A percentile compares a stretch with the other conserved stretches of the same genome.
Evolutionary conservation across 2,329 filamentous ascomycete species (phyloP).

Genomic region (Aspergillus brunneoviolaceus): DNA sequence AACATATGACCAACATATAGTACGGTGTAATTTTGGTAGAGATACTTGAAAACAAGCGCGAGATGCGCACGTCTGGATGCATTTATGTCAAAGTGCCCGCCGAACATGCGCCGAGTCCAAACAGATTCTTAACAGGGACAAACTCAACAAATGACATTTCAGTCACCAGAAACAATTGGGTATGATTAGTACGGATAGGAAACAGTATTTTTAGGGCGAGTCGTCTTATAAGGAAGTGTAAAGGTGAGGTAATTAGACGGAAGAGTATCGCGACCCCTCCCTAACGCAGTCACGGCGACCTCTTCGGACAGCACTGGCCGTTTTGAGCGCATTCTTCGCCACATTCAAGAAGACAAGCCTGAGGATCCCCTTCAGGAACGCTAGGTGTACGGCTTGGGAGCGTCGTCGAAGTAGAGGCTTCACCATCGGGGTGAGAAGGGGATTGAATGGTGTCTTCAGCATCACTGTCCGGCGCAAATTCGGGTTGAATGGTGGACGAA

Average conservation of each 20-base stretch:
- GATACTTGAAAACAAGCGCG: neutral
- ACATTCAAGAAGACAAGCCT: constrained; percentile 49
- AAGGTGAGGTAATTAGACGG: constrained; percentile 1
- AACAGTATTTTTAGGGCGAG: neutral
- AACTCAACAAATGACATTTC: neutral
- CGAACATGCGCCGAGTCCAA: constrained; percentile 2
- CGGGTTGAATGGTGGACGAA: constrained; percentile 94
- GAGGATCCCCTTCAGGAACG: constrained; percentile 37
- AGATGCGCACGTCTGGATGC: neutral
- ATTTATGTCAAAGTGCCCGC: neutral
- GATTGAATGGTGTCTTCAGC: constrained; percentile 28
- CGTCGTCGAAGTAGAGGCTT: constrained; percentile 18
- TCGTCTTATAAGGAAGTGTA: neutral
- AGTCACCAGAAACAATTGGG: constrained; percentile 1
- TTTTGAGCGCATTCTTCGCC: constrained; percentile 45
- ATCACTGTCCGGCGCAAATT: constrained; percentile 56
- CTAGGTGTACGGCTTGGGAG: constrained; percentile 37
- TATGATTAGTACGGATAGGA: neutral
- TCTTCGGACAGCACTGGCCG: constrained; percentile 44
- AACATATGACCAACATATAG: neutral
- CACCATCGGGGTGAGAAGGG: constrained; percentile 23
- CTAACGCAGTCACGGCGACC: constrained; percentile 21
- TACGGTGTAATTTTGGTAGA: neutral
- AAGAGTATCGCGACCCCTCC: constrained; percentile 6
- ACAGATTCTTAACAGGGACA: neutral